Conservation (phyloP, 352 stramenopile genomes). For the Phytophthora tubulina region DNA sequence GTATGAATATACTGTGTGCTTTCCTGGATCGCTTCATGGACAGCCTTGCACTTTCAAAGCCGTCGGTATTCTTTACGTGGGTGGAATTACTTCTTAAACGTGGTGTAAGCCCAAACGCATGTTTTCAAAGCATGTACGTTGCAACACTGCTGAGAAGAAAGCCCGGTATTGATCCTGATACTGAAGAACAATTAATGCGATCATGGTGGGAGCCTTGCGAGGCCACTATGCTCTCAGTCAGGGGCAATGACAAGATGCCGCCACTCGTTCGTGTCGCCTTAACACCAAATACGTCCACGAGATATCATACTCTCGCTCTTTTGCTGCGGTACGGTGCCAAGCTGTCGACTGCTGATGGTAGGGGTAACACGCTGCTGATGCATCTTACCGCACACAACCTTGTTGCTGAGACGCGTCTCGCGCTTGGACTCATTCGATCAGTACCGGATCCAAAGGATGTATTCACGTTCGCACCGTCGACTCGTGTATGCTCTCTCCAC, state of each 20-base stretch:
- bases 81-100: conserved; percentile 62
- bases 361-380: conserved; percentile 71
- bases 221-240: conserved; percentile 46
- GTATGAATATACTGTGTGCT: conserved; percentile 59
- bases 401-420: conserved; percentile 51
- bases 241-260: conserved; percentile 41
- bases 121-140: conserved; percentile 46
- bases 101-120: conserved; percentile 58
- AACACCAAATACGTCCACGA: conserved; percentile 32
- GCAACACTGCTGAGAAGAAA: conserved; percentile 21
- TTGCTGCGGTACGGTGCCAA: conserved; percentile 73
- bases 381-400: conserved; percentile 69
- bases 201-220: conserved; percentile 49
- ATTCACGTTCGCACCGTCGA: conserved; percentile 37
- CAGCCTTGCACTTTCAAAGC: conserved; percentile 23
- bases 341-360: conserved; percentile 51
- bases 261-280: conserved; percentile 60
- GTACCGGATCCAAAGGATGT: conserved; percentile 52
- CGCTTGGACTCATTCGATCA: conserved; percentile 53
- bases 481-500: conserved; percentile 54
- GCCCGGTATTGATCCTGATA: too few relatives aligned
- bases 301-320: conserved; percentile 57
- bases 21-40: conserved; percentile 69
- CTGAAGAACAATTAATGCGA: conserved; percentile 15
- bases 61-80: conserved; percentile 46